Base-by-base conservation (phyloP, 331 rosid genomes). In the Prunus yedoensis region DNA sequence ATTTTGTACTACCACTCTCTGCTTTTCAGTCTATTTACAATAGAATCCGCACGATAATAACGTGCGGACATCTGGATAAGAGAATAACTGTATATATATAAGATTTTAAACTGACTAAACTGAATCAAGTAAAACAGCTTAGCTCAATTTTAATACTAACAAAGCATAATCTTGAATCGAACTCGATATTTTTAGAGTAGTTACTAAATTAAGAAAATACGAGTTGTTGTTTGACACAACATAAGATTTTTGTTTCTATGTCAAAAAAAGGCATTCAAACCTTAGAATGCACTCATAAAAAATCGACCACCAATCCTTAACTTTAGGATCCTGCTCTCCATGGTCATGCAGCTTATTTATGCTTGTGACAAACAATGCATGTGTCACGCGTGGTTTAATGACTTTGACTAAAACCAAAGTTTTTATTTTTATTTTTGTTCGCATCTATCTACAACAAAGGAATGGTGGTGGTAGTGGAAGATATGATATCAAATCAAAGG, bases 401-500 rank as follows among this genome's bases (percentile, higher is more conserved):
- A 76, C 69, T 73, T 63, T 80, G 83, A 78, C 75, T 65, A 45
- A 59, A 64, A 28, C 52, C 16, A 38, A 23, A 20, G 43, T 38
- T 6, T 38, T 38, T 38, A 38, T 38, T 38, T 38, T 3, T 10
- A 2, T 64, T 58, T 80, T 77, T 80, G 80, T 77, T 60, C 58
- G 32, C 38, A 60, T 68, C 71, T 23, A 20, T 68, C 71, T 23
- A 20, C 41, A 38, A 54, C 20, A 66, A 57, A 64, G 60, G 56
- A 46, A 68, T 32, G 50, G 23, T 47, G 61, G 74, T 25, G 65
- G 80, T 75, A 25, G 80, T 74, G 76, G 83, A 70, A 70, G 83
- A 59, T 74, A 71, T 82, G 63, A 78, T 74, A 63, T 82, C 74
- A 77, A 28, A 82, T 72, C 53, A 50, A 45, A 60, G 47, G 17